These are phyloP conservation scores for Smithsoniella earleae DNA, from an alignment of 163 green algal species.

Conservation along the genomic window DNA sequence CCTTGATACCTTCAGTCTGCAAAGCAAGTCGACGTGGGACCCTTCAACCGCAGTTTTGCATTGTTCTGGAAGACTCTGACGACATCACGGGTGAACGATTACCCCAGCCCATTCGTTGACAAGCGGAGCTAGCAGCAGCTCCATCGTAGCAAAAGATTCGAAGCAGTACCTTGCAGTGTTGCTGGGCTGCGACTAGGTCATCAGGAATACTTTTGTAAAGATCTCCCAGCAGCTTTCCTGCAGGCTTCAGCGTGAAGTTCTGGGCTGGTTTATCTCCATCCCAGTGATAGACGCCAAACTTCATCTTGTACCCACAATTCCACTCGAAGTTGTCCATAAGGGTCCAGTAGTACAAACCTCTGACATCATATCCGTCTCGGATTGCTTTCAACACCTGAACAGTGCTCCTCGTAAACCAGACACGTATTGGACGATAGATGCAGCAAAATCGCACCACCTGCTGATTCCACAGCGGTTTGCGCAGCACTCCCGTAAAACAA, in stretches of 20 bases:
- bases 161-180: neutral
- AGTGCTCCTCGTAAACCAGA: slow-evolving; percentile 40
- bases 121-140: neutral
- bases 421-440: slow-evolving; percentile 31
- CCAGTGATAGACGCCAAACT: slow-evolving; percentile 57
- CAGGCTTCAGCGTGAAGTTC: slow-evolving; percentile 1
- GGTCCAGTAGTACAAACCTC: slow-evolving; percentile 60
- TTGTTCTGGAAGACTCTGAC: neutral
- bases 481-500: neutral
- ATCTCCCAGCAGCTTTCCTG: neutral
- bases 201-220: slow-evolving; percentile 8
- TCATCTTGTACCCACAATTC: slow-evolving; percentile 52
- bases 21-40: too few species aligned
- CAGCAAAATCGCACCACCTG: slow-evolving; percentile 5
- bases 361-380: slow-evolving; percentile 53
- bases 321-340: slow-evolving; percentile 51
- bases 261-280: slow-evolving; percentile 36
- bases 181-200: neutral
- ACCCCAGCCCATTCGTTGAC: neutral
- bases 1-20: neutral
- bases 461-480: neutral
- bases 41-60: too few species aligned
- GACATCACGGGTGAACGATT: neutral
- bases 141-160: neutral
- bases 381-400: slow-evolving; percentile 54